Evolutionary conservation across 2,329 filamentous ascomycete genomes (phyloP), one percentile per base, ranked within the genome.

Genomic region (Camptophora hylomeconis): DNA sequence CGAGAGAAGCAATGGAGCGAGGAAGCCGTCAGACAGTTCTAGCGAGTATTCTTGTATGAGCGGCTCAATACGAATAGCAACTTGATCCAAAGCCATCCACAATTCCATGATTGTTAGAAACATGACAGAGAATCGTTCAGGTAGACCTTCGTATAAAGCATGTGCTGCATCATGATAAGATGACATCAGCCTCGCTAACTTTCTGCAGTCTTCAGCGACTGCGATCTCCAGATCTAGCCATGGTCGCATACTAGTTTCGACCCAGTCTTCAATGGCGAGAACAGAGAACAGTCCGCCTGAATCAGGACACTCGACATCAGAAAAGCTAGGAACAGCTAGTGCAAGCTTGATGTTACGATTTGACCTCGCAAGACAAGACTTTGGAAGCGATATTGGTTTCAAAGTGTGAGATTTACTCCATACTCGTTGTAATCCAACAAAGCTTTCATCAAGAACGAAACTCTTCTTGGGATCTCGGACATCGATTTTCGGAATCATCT

Each of bases 1-100:
- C 0, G 59, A 57, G 1, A 75, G 46, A 0, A 65, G 32, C 0
- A 75, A 50, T 2, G 49, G 54, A 14, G 63, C 48, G 3, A 68
- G 53, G 0, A 65, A 30, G 0, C 39, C 23, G 0, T 29, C 7
- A 0, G 57, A 54, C 1, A 76, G 44, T 3, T 58, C 58, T 0
- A 63, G 54, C 5, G 56, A 44, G 35, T 69, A 76, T 0, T 67
- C 45, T 0, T 5, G 5, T 0, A 76, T 41, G 4, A 69, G 35
- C 0, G 57, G 50, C n/a, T n/a, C n/a, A n/a, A n/a, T n/a, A n/a
- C n/a, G n/a, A n/a, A 55, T 49, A 1, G 62, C 61, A 2, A 54
- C 51, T 28, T 52, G 62, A 35, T 78, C 72, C 17, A 63, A 60
- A 0, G 64, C 65, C 5, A 69, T 44, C 73, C 72, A 78, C 0